A percentile compares a stretch with the other conserved stretches of the same genome.
These are phyloP conservation scores for Mycena rebaudengoi DNA, from an alignment of 768 basidiomycete genomes.

Conservation along the genomic window DNA sequence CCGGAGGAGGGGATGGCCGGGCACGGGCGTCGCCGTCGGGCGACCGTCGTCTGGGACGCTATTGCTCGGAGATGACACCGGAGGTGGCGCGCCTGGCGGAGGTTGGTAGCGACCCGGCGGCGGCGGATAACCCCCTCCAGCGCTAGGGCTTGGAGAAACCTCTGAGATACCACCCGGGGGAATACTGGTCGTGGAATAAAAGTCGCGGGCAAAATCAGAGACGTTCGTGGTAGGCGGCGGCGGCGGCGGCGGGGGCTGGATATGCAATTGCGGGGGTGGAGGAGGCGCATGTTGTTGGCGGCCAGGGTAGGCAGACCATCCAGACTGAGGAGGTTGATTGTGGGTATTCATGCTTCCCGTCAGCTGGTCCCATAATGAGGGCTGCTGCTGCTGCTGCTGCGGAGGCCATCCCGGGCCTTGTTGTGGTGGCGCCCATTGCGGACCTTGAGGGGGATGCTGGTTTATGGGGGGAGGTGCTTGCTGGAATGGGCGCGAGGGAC, in stretches of 20 bases:
- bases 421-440: background rate
- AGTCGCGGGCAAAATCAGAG: slow-evolving; percentile 74
- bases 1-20: slow-evolving; percentile 73
- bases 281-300: slow-evolving; percentile 5
- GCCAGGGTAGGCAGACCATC: slow-evolving; percentile 31
- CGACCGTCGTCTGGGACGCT: slow-evolving; percentile 56
- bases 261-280: slow-evolving; percentile 23
- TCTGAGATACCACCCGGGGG: slow-evolving; percentile 10
- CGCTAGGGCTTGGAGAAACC: background rate
- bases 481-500: slow-evolving; percentile 72
- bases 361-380: slow-evolving; percentile 23
- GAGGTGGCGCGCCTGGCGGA: slow-evolving; percentile 38
- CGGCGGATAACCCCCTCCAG: slow-evolving; percentile 37
- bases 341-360: slow-evolving; percentile 25
- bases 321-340: background rate
- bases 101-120: slow-evolving; percentile 34
- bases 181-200: slow-evolving; percentile 56
- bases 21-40: slow-evolving; percentile 69
- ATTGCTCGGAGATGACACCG: slow-evolving; percentile 21
- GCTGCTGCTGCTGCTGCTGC: background rate
- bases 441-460: slow-evolving; percentile 20
- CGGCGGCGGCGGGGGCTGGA: slow-evolving; percentile 9
- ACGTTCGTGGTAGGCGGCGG: slow-evolving; percentile 19
- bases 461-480: slow-evolving; percentile 15
- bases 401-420: background rate